A percentile compares a stretch with the other conserved stretches of the same genome.
Conservation (phyloP, 2,329 filamentous ascomycete species). For the Fusarium floridanum region DNA sequence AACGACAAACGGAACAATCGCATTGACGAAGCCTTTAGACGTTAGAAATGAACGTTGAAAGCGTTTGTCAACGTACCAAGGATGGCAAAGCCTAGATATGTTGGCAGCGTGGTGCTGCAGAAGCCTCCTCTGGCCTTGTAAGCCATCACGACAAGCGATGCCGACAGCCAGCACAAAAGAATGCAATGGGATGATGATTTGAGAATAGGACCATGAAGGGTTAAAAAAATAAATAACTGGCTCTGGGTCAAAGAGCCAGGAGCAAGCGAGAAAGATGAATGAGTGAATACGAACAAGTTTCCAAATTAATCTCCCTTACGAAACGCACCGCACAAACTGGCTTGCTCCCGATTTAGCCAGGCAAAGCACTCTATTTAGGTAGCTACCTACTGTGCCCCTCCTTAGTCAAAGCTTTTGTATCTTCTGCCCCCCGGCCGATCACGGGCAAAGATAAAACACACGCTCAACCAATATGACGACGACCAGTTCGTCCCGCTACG, state of each 20-base stretch:
- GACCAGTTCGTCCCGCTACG: neutral
- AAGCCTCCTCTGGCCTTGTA: slow-evolving; percentile 2
- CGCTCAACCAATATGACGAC: neutral
- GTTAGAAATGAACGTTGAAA: slow-evolving; percentile 9
- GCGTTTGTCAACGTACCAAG: slow-evolving; percentile 35
- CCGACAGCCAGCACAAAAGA: neutral
- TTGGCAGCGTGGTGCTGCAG: slow-evolving; percentile 27
- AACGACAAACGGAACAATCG: slow-evolving; percentile 48
- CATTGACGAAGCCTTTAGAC: slow-evolving; percentile 48
- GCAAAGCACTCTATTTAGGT: neutral
- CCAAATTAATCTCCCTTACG: slow-evolving; percentile 4
- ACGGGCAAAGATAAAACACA: neutral
- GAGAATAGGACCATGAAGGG: neutral
- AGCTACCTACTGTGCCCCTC: neutral
- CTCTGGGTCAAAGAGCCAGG: neutral
- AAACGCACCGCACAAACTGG: neutral
- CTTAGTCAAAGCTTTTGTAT: neutral
- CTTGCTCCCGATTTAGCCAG: neutral
- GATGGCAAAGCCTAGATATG: slow-evolving; percentile 46
- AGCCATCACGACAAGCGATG: neutral
- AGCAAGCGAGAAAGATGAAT: neutral
- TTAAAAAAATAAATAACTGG: neutral
- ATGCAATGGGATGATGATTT: neutral
- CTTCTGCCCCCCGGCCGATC: neutral
- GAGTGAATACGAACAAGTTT: slow-evolving; percentile 3